Base-by-base conservation (phyloP, 2,329 filamentous ascomycete species). In the Ophiostoma sp. region DNA sequence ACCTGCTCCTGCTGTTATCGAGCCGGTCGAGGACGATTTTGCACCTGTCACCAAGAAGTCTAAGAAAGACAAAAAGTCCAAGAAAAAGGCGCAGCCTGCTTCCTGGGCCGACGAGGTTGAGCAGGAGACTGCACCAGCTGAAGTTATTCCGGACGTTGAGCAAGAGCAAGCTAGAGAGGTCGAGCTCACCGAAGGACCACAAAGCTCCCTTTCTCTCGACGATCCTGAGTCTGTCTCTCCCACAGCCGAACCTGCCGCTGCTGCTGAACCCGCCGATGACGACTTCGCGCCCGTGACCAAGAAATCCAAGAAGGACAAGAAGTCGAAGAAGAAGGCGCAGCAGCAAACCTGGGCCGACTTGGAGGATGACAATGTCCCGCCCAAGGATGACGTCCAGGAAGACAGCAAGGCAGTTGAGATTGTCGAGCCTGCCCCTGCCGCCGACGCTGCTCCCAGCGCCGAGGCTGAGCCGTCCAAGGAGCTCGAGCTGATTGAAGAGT, bases 261-360 rank as follows among this genome's bases (percentile, higher is more conserved):
- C 15, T 8, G 50, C 39, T 15, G 33, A 17, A n/a, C 22, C 28
- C 12, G 45, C 17, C 4, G 70, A 71, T 11, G 15, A 69, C 28
- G 63, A 45, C 7, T 45, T 66, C 15, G 63, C 39, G 0, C 36
- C 39, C n/a, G 63, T 48, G 22, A 5, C 75, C 74, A 82, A 80
- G 75, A 83, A 82, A 74, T 79, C 79, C 45, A 82, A 82, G 76
- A 82, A 82, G 50, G 71, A 72, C 59, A 76, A 78, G 74, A 79
- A 78, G 72, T 75, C 45, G 7, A 55, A 55, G 52, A 55, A 55
- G 52, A 55, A 33, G 55, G 55, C 55, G 33, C 55, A 59, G 33
- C 4, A 36, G 55, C 55, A 31, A 31, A 12, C 55, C 6, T 59
- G 55, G 55, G 55, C 55, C 25, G 55, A 59, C 55, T 31, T 59